These are phyloP conservation scores for Fagus crenata DNA, from an alignment of 306 rosid species.

Conservation along the genomic window DNA sequence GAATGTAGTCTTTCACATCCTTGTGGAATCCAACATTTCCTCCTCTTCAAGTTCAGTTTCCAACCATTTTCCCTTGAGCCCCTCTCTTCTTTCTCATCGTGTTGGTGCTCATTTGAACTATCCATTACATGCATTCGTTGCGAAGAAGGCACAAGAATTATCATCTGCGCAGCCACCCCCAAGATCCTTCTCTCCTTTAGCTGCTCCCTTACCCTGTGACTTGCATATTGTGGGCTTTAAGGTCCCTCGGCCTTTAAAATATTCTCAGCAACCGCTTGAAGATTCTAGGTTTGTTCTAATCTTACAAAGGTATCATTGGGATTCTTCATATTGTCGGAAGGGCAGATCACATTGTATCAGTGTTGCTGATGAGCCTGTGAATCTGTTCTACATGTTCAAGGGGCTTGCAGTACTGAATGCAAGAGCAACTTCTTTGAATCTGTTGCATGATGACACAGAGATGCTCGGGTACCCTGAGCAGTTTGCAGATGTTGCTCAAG, in stretches of 20 bases:
- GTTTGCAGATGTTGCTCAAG: conserved; percentile 58
- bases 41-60: conserved; percentile 48
- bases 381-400: conserved; percentile 67
- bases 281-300: conserved; percentile 63
- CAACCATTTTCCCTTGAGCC: conserved; percentile 54
- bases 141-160: conserved; percentile 63
- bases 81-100: conserved; percentile 83
- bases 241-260: conserved; percentile 77
- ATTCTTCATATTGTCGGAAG: conserved; percentile 77
- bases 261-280: conserved; percentile 55
- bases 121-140: conserved; percentile 74
- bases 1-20: conserved; percentile 84
- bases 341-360: conserved; percentile 79
- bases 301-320: conserved; percentile 77
- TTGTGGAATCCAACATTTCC: conserved; percentile 69
- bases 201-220: conserved; percentile 83
- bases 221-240: conserved; percentile 89
- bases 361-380: conserved; percentile 59
- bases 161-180: conserved; percentile 63
- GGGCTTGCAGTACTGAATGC: conserved; percentile 54
- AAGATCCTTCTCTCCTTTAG: conserved; percentile 75
- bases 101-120: conserved; percentile 79
- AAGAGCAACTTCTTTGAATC: conserved; percentile 78
- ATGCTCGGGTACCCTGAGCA: conserved; percentile 69
- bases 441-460: conserved; percentile 79